These are phyloP conservation scores for Didymosphaeria variabile DNA, from an alignment of 2,329 filamentous ascomycete species.

Conservation along the genomic window DNA sequence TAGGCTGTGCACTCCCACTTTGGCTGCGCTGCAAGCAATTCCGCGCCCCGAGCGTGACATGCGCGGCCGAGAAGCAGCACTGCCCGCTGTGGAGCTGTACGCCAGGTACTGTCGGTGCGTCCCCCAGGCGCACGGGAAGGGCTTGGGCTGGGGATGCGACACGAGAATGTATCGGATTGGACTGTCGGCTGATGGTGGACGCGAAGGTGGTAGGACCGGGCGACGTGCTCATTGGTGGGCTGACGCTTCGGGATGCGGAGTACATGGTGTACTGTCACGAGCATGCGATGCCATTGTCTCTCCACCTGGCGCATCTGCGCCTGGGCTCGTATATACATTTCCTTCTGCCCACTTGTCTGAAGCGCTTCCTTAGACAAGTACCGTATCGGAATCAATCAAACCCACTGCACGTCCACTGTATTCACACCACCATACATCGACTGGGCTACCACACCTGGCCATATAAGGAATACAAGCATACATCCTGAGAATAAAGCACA, in stretches of 20 bases:
- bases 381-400: constrained; percentile 11
- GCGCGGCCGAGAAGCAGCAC: constrained; percentile 46
- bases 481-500: background rate
- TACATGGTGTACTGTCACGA: constrained; percentile 19
- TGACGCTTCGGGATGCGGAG: constrained; percentile 36
- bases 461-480: constrained; percentile 1
- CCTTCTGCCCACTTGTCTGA: constrained; percentile 1
- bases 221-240: constrained; percentile 45
- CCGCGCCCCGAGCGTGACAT: constrained; percentile 24
- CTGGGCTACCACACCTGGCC: constrained; percentile 1
- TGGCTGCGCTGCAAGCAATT: constrained; percentile 10
- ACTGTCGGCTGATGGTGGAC: constrained; percentile 17
- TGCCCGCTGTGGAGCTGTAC: constrained; percentile 26
- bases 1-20: constrained; percentile 12
- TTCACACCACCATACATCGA: background rate
- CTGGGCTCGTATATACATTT: constrained; percentile 9
- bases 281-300: constrained; percentile 15
- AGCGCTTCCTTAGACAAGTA: background rate
- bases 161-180: constrained; percentile 42
- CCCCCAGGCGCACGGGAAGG: constrained; percentile 12
- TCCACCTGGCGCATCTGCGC: constrained; percentile 2
- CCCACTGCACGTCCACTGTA: background rate
- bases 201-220: constrained; percentile 22
- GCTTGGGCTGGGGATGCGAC: constrained; percentile 29
- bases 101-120: constrained; percentile 23